Evolutionary conservation across 495 filamentous ascomycete genomes (phyloP).

Genomic region (Lichenothelia convexa): DNA sequence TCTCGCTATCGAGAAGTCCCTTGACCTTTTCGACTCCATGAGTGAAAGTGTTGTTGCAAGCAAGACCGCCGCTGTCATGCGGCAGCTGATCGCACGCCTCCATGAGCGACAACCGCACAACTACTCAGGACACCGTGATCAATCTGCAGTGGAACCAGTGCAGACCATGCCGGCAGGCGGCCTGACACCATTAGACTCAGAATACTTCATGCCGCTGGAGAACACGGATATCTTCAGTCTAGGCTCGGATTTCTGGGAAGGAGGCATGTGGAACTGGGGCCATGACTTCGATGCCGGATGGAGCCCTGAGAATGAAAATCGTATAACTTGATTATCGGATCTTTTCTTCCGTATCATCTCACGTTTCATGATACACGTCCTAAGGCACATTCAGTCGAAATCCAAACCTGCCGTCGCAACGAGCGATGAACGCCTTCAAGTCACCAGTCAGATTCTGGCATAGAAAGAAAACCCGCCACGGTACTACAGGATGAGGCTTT

Average conservation of each 20-base stretch:
- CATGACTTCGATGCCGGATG: background rate
- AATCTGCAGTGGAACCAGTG: background rate
- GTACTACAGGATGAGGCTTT: too few species aligned
- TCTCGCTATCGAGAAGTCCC: background rate
- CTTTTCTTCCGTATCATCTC: background rate
- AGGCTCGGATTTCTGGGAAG: background rate
- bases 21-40: background rate
- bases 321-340: background rate
- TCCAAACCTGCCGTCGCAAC: too few species aligned
- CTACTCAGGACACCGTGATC: background rate
- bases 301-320: background rate
- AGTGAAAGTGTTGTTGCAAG: background rate
- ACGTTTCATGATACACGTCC: too few species aligned
- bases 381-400: too few species aligned
- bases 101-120: background rate
- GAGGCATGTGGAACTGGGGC: background rate
- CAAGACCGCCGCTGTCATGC: background rate
- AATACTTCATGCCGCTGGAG: background rate
- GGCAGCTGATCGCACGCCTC: background rate
- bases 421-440: too few species aligned
- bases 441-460: too few species aligned
- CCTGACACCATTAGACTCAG: background rate
- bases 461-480: too few species aligned
- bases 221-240: background rate
- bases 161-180: background rate